Evolutionary conservation across 2,329 filamentous ascomycete species (phyloP), one percentile per base, ranked within the genome.

Genomic region (Arthrinium phaeospermum): DNA sequence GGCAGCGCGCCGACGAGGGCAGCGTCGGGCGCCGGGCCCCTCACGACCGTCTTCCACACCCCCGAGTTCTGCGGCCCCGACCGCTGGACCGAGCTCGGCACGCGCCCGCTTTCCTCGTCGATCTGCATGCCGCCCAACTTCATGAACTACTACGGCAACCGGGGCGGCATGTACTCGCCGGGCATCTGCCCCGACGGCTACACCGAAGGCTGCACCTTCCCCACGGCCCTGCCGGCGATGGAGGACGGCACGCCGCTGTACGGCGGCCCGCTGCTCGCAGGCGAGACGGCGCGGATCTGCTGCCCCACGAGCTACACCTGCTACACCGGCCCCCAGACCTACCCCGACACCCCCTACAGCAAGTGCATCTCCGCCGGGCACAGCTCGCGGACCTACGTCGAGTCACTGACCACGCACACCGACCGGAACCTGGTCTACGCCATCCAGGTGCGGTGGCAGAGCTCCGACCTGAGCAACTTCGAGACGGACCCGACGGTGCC

Each of bases 341-440:
- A 2, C 16, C 44, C 44, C 12, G 67, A 47, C 13, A n/a, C 22
- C 0, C 67, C 44, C 16, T 68, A 34, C 24, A 27, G 67, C 44
- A 22, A n/a, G 44, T 68, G 67, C 67, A 68, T 68, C 41, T n/a
- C 44, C 19, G 44, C 44, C 24, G 44, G 41, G 16, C 22, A 16
- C 4, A 68, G 46, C 46, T 68, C 67, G 53, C 14, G 53, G 6
- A 61, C 53, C 4, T 61, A 22, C 30, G 53, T 61, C 30, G 53
- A 61, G 14, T 10, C 19, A 1, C 16, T 4, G 16, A 16, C 34
- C 16, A 61, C 53, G 6, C 16, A 4, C 16, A 61, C 53, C 16
- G 4, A 16, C 30, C 16, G 30, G 30, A 61, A 61, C 30, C 22
- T 73, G 46, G 75, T 72, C 24, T 76, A 51, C 49, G 47, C 30